Evolutionary conservation across 305 asterid genomes (phyloP), one percentile per base, ranked within the genome.

Genomic region (Plantago rigida): DNA sequence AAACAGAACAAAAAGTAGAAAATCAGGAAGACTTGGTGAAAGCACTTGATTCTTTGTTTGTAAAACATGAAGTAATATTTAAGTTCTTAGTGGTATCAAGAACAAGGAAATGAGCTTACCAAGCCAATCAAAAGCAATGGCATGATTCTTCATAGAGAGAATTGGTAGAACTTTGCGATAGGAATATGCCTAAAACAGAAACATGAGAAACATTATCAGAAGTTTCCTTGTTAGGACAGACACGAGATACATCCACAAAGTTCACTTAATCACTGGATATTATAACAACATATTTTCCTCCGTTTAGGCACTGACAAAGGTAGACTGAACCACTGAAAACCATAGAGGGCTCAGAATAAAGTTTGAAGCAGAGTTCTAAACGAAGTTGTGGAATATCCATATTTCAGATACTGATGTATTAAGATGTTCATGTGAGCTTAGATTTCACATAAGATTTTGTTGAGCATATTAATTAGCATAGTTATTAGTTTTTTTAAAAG

Each of bases 141-240:
- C 92, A 61, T 79, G 92, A 76, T 81, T 79, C 36, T 81, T 78
- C 83, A 79, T 86, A 42, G 96, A 77, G 65, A 91, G 93, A 58
- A 86, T 77, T 55, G 95, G 95, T 47, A 91, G 85, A 68, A 86
- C 87, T 71, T 84, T 91, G 75, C 96, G 87, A 59, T 87, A 91
- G 14, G 98, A 91, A 68, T 86, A 87, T 57, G 96, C 96, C 96
- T 87, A 78, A 22, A 63, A 69, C 59, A 72, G 59, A 66, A 63
- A 65, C 52, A 70, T 39, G 51, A 53, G 34, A 49, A 60, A 39
- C 36, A 9, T 56, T 41, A 64, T 54, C 59, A 54, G 59, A 44
- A 28, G 13, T 13, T 53, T 53, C 3, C 42, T 53, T 3, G 12
- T 53, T 53, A 53, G n/a, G 36, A 53, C 44, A 13, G 36, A 53